Evolutionary conservation across 148 eudicot genomes (phyloP), one percentile per base, ranked within the genome.

Genomic region (Cornus florida): DNA sequence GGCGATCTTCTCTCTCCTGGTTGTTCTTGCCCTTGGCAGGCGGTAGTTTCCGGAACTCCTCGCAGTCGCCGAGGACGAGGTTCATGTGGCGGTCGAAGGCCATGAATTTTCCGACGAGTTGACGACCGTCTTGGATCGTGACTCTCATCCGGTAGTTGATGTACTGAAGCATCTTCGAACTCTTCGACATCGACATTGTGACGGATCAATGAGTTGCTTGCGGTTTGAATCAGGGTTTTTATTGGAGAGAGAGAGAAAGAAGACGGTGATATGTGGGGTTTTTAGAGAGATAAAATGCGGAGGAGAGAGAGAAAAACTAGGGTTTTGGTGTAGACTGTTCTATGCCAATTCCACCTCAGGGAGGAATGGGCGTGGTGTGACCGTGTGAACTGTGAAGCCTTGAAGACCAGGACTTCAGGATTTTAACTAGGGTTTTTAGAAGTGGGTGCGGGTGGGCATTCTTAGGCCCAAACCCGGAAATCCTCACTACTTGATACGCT

Each of bases 41-140:
- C 0, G 97, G 97, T 2, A 93, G 91, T 67, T 90, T 91, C 7
- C 99, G 99, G 70, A 89, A 92, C 90, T 95, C 98, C 41, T 93
- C 98, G 79, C 98, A 95, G 69, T 95, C 97, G 57, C 97, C 99
- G 72, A 95, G 88, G 28, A 93, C 99, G 77, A 95, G 97, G 73
- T 95, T 95, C 99, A 95, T 95, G 91, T 93, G 99, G 67, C 97
- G 97, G 72, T 95, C 99, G 87, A 95, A 95, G 50, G 99, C 97
- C 94, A 95, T 92, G 89, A 95, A 95, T 62, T 93, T 93, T 0
- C 99, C 99, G 81, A 93, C 87, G 1, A 95, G 86, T 60, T 95
- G 99, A 1, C 97, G 93, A 62, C 97, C 99, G 81, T 93, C 99
- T 65, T 90, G 97, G 84, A 95, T 93, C 8, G 97, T 93, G 2